These are phyloP conservation scores for Xylaria sp. DNA, from an alignment of 2,329 filamentous ascomycete genomes.

Conservation along the genomic window DNA sequence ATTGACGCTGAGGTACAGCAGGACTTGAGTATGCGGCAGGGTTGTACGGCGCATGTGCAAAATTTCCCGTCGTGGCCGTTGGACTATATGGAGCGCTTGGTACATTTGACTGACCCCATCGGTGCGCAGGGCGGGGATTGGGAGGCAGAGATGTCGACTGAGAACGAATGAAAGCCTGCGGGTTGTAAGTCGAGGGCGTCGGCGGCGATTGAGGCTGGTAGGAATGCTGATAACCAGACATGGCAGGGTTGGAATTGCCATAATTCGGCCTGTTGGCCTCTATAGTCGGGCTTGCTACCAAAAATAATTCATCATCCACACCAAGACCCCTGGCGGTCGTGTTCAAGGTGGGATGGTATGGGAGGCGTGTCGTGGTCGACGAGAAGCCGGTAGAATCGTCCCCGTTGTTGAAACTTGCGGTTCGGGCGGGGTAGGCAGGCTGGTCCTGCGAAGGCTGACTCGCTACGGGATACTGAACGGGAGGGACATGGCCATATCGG, in stretches of 20 bases:
- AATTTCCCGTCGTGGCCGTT: constrained; percentile 48
- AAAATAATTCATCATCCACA: constrained; percentile 67
- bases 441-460: constrained; percentile 48
- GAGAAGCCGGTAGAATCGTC: constrained; percentile 69
- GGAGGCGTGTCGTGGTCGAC: constrained; percentile 39
- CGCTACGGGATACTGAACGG: constrained; percentile 66
- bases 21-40: constrained; percentile 62
- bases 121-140: constrained; percentile 50
- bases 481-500: constrained; percentile 70
- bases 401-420: constrained; percentile 76
- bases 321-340: constrained; percentile 41
- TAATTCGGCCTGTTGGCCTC: constrained; percentile 46
- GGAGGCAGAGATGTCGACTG: constrained; percentile 60
- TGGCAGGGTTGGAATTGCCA: constrained; percentile 52
- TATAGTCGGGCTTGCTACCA: constrained; percentile 53
- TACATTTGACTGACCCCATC: constrained; percentile 42
- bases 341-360: constrained; percentile 40
- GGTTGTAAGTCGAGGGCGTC: constrained; percentile 69
- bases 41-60: constrained; percentile 62
- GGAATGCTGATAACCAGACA: constrained; percentile 59
- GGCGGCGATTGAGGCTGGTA: constrained; percentile 54
- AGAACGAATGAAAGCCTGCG: constrained; percentile 65
- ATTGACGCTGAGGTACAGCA: constrained; percentile 55
- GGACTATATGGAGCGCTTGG: constrained; percentile 41
- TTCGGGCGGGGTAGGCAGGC: constrained; percentile 53